Evolutionary conservation across 1,139 yeast genomes (phyloP).

Genomic region (Arxiozyma slooffiae): DNA sequence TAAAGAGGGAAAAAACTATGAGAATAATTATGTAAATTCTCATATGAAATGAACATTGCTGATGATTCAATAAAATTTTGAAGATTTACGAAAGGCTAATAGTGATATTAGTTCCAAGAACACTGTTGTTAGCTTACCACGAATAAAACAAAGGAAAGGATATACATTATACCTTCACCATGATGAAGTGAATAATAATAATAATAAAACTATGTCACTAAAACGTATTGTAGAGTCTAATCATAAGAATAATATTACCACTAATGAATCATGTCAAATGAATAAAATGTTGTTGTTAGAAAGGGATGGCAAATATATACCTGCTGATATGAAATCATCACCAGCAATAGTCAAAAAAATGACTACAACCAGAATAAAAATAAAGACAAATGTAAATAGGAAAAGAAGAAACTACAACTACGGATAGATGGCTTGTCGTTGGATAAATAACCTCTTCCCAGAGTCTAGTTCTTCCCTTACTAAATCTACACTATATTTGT

Average conservation of each 20-base stretch:
- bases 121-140: not conserved
- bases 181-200: not conserved
- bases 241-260: no score
- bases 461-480: not conserved
- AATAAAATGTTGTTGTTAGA: not conserved
- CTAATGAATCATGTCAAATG: not conserved
- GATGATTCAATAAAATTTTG: not conserved
- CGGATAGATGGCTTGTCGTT: constrained; percentile 6
- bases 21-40: not conserved
- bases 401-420: not conserved
- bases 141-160: not conserved
- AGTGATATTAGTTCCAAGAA: not conserved
- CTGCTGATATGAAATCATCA: not conserved
- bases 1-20: not conserved
- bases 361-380: not conserved
- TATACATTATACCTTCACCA: not conserved
- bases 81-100: not conserved
- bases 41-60: not conserved
- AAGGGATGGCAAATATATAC: not conserved
- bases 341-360: not conserved
- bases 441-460: not conserved
- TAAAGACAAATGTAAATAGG: not conserved
- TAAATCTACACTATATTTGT: not conserved
- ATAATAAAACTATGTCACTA: not conserved
- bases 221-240: not conserved